Evolutionary conservation across 768 basidiomycete genomes (phyloP).

Genomic region (Pisolithus albus): DNA sequence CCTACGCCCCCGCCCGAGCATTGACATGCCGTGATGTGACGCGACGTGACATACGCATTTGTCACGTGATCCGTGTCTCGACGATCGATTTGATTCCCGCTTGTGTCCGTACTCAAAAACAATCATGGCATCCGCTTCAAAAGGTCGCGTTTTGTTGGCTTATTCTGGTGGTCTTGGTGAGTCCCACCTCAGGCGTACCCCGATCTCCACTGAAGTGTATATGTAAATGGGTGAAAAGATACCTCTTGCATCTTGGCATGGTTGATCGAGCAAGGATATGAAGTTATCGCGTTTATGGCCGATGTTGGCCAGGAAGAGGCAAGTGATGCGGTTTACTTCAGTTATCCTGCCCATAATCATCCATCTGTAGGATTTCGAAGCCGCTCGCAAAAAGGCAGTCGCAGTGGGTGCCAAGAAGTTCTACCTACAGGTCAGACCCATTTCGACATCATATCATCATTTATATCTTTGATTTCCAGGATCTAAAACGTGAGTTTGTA

Average conservation of each 20-base stretch:
- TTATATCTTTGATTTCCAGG: conserved; percentile 40
- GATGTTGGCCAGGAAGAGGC: conserved; percentile 92
- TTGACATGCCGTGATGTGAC: too few relatives aligned
- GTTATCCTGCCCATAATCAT: conserved; percentile 3
- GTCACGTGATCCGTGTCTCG: neutral
- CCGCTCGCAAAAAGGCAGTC: conserved; percentile 84
- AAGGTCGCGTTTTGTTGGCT: conserved; percentile 89
- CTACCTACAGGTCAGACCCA: conserved; percentile 66
- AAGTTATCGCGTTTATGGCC: conserved; percentile 96
- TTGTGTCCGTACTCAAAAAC: neutral
- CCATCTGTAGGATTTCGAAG: conserved; percentile 73
- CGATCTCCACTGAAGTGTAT: neutral
- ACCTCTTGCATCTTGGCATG: conserved; percentile 99
- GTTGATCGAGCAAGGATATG: conserved; percentile 97
- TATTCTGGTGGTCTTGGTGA: conserved; percentile 97
- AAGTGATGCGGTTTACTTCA: conserved; percentile 3
- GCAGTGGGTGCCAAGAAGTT: conserved; percentile 94
- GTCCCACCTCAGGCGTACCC: conserved; percentile 23
- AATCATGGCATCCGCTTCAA: conserved; percentile 18
- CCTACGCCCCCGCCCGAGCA: too few relatives aligned
- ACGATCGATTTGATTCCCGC: neutral
- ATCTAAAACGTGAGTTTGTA: conserved; percentile 91
- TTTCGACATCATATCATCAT: neutral
- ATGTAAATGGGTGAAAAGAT: conserved; percentile 43
- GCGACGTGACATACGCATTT: too few relatives aligned